Evolutionary conservation across 805 yeast species (phyloP).

Genomic region (Maudiozyma saulgeensis): DNA sequence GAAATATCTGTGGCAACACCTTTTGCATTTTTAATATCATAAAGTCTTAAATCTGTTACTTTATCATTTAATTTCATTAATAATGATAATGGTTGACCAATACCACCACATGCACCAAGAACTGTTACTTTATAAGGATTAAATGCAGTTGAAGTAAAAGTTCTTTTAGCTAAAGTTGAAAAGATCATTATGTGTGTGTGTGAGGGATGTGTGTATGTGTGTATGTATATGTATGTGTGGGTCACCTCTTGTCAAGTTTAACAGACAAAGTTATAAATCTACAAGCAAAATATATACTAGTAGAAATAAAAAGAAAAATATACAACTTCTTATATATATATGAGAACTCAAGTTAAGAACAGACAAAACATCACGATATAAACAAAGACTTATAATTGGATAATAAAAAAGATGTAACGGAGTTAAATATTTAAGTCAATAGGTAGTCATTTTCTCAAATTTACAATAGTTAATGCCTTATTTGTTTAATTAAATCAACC

Average conservation of each 20-base stretch:
- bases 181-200: conserved; percentile 34
- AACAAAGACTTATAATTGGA: neutral
- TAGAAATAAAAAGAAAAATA: neutral
- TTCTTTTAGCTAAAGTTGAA: conserved; percentile 44
- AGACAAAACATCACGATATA: neutral
- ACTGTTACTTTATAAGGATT: conserved; percentile 72
- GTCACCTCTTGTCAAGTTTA: too few relatives aligned
- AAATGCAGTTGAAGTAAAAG: conserved; percentile 58
- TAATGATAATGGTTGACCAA: conserved; percentile 82
- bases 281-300: too few relatives aligned
- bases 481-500: too few relatives aligned
- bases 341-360: too few relatives aligned
- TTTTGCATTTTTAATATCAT: conserved; percentile 85
- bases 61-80: conserved; percentile 80
- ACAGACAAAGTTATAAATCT: too few relatives aligned
- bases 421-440: too few relatives aligned
- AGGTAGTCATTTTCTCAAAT: too few relatives aligned
- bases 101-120: conserved; percentile 86
- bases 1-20: conserved; percentile 97
- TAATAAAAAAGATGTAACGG: too few relatives aligned
- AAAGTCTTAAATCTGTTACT: conserved; percentile 76
- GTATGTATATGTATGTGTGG: neutral
- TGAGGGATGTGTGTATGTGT: conserved; percentile 23
- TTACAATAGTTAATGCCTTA: too few relatives aligned
- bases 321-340: too few relatives aligned